Percentiles rank a stretch among this genome's conserved stretches.
These are phyloP conservation scores for Penicillium psychrosexuale DNA, from an alignment of 2,329 filamentous ascomycete species.

Conservation along the genomic window DNA sequence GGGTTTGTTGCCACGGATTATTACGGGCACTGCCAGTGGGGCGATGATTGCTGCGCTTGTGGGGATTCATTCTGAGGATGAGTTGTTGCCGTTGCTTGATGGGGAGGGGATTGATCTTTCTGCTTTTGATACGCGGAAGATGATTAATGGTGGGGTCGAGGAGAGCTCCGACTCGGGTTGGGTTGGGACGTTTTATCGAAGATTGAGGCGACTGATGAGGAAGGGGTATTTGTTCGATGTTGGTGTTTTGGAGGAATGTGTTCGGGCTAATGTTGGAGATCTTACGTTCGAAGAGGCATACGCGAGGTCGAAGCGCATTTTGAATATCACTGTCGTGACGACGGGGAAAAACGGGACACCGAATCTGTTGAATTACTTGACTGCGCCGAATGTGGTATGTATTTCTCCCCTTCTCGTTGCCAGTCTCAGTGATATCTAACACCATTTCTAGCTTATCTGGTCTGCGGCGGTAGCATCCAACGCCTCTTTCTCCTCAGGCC, in stretches of 20 bases:
- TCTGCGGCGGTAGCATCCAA: constrained; percentile 45
- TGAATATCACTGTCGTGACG: constrained; percentile 89
- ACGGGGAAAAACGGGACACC: constrained; percentile 72
- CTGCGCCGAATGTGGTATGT: constrained; percentile 85
- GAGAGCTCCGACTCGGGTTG: constrained; percentile 36
- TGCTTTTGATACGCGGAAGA: constrained; percentile 61
- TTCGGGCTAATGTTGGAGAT: constrained; percentile 80
- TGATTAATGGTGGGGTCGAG: constrained; percentile 9
- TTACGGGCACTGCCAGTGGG: constrained; percentile 86
- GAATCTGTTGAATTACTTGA: constrained; percentile 85
- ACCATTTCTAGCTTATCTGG: constrained; percentile 56
- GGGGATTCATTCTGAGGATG: constrained; percentile 80
- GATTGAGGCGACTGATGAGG: constrained; percentile 64
- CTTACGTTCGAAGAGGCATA: constrained; percentile 93
- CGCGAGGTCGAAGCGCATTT: constrained; percentile 73
- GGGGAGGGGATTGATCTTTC: constrained; percentile 79
- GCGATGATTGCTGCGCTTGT: constrained; percentile 86
- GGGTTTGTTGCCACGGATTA: constrained; percentile 80
- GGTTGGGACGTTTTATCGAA: constrained; percentile 61
- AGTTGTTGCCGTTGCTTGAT: constrained; percentile 71
- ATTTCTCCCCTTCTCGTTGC: not conserved
- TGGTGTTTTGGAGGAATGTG: constrained; percentile 75
- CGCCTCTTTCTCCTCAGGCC: constrained; percentile 54
- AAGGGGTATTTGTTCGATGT: constrained; percentile 85
- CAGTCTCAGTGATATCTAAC: not conserved